Evolutionary conservation across 371 early-diverging fungal genomes (phyloP).

Genomic region (Apophysomyces trapeziformis): DNA sequence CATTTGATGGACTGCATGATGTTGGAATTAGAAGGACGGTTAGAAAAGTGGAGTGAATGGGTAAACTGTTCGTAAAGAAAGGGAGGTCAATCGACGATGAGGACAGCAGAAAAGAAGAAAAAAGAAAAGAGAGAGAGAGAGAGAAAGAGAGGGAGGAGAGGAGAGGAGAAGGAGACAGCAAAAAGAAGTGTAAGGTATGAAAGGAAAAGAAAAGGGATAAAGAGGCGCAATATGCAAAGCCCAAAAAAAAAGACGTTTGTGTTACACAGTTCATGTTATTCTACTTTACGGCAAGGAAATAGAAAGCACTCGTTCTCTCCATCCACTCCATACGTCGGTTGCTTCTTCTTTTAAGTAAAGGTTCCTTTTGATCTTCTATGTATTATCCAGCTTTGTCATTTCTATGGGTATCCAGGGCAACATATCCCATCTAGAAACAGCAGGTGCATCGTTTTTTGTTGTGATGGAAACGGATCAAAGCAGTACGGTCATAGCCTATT

Average conservation of each 20-base stretch:
- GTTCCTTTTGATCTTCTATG: too few species aligned
- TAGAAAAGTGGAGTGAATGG: not conserved
- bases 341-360: not conserved
- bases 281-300: too few species aligned
- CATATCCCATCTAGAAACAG: too few species aligned
- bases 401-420: too few species aligned
- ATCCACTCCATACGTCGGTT: too few species aligned
- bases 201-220: not conserved
- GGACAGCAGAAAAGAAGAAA: not conserved
- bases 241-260: not conserved
- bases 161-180: not conserved
- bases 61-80: not conserved
- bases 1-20: conserved; percentile 11
- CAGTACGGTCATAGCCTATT: too few species aligned
- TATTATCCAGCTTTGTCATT: too few species aligned
- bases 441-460: too few species aligned
- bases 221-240: conserved; percentile 11
- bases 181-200: not conserved
- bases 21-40: not conserved
- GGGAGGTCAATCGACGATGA: conserved; percentile 1
- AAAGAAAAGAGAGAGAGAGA: not conserved
- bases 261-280: not conserved
- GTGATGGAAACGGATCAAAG: too few species aligned
- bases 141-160: not conserved
- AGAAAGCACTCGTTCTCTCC: too few species aligned